phyloP scores from a whole-genome alignment of 768 basidiomycete genomes.

The Macrolepiota fuliginosa region DNA sequence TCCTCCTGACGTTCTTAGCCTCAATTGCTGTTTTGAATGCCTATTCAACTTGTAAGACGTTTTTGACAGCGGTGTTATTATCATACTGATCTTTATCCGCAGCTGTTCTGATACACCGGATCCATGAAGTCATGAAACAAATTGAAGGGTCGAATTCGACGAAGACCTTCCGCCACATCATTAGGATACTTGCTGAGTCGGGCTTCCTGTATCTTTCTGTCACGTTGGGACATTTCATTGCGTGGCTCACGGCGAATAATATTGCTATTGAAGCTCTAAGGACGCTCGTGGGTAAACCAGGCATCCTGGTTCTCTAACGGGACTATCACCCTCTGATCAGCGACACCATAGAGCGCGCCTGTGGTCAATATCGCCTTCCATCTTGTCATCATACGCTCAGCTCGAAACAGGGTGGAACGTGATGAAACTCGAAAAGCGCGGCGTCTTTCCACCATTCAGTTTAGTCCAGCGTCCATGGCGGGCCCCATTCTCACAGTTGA shows the following conservation, averaged over 20 bases:
- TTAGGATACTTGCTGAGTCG: conserved; percentile 4
- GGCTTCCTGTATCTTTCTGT: conserved; percentile 5
- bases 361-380: too few species aligned
- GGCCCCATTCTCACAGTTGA: too few species aligned
- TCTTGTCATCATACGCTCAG: too few species aligned
- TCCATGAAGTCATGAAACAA: not conserved
- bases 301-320: too few species aligned
- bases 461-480: too few species aligned
- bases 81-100: not conserved
- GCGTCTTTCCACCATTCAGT: too few species aligned
- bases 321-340: too few species aligned
- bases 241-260: not conserved
- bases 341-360: too few species aligned
- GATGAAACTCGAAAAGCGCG: too few species aligned
- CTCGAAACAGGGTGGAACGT: too few species aligned
- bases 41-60: not conserved
- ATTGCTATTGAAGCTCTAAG: not conserved
- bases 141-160: not conserved
- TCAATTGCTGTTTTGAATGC: not conserved
- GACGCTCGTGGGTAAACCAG: not conserved
- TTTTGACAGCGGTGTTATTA: too few species aligned
- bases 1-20: not conserved
- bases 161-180: not conserved
- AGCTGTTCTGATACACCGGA: not conserved
- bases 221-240: conserved; percentile 4